Evolutionary conservation across 2,329 filamentous ascomycete species (phyloP).

Genomic region (Aspergillus sergii): DNA sequence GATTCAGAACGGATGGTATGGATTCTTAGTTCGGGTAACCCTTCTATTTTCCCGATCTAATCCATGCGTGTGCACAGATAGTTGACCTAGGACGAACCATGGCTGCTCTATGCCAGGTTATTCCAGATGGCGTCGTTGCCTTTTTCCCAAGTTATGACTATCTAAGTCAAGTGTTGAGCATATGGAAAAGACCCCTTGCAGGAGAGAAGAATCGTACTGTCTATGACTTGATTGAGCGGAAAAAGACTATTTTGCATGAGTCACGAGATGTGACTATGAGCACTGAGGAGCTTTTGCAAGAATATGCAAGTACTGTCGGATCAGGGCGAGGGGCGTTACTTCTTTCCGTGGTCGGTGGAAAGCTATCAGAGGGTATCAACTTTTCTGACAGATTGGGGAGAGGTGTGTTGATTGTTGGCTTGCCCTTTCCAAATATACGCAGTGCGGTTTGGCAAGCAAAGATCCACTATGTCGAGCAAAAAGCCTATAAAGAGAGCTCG

Average conservation of each 20-base stretch:
- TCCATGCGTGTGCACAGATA: slow-evolving; percentile 48
- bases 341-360: slow-evolving; percentile 89
- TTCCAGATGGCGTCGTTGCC: slow-evolving; percentile 87
- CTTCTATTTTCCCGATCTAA: slow-evolving; percentile 5
- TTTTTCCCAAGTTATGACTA: slow-evolving; percentile 98
- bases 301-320: slow-evolving; percentile 71
- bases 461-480: slow-evolving; percentile 79
- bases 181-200: slow-evolving; percentile 57
- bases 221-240: slow-evolving; percentile 35
- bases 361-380: slow-evolving; percentile 97
- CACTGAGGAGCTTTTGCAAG: slow-evolving; percentile 70
- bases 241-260: slow-evolving; percentile 56
- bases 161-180: slow-evolving; percentile 69
- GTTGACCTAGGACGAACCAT: slow-evolving; percentile 73
- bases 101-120: slow-evolving; percentile 68
- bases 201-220: slow-evolving; percentile 31
- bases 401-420: slow-evolving; percentile 85
- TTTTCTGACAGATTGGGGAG: slow-evolving; percentile 90
- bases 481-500: slow-evolving; percentile 40
- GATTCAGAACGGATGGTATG: slow-evolving; percentile 65
- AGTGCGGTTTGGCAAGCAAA: slow-evolving; percentile 93
- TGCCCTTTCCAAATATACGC: slow-evolving; percentile 89
- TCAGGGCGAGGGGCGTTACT: slow-evolving; percentile 71
- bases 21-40: background rate
- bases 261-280: slow-evolving; percentile 47